Evolutionary conservation across 2,329 filamentous ascomycete genomes (phyloP).

Genomic region (Corinectria fuckeliana): DNA sequence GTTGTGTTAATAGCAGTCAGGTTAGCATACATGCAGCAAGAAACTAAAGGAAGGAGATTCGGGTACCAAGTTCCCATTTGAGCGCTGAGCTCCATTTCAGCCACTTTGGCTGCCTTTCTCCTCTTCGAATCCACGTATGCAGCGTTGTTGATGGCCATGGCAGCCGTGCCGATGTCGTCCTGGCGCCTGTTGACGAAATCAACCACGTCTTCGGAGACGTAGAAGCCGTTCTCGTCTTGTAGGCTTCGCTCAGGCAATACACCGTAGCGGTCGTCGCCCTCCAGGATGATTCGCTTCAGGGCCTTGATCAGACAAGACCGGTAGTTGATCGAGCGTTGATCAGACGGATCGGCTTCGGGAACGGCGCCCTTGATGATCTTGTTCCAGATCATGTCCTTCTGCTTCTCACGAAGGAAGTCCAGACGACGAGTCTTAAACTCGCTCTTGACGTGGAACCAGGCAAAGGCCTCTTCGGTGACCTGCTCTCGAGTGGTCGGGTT

Average conservation of each 20-base stretch:
- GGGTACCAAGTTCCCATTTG: background rate
- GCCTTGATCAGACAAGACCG: slow-evolving; percentile 48
- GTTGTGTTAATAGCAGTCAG: background rate
- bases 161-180: slow-evolving; percentile 45
- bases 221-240: slow-evolving; percentile 50
- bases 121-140: slow-evolving; percentile 13
- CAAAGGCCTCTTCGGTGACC: slow-evolving; percentile 61
- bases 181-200: slow-evolving; percentile 51
- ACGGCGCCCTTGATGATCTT: slow-evolving; percentile 51
- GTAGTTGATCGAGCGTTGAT: slow-evolving; percentile 35
- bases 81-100: background rate
- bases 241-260: slow-evolving; percentile 38
- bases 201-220: slow-evolving; percentile 48
- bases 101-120: background rate
- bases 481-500: slow-evolving; percentile 46
- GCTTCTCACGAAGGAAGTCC: slow-evolving; percentile 50
- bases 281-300: slow-evolving; percentile 58
- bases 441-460: slow-evolving; percentile 52
- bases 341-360: slow-evolving; percentile 36
- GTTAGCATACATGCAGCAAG: background rate
- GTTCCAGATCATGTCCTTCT: slow-evolving; percentile 52
- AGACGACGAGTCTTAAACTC: slow-evolving; percentile 53
- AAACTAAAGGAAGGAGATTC: background rate
- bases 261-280: slow-evolving; percentile 49
- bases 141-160: slow-evolving; percentile 37